Base-by-base conservation (phyloP, 225 moss, liverwort and hornwort genomes). In the Marchantia paleacea region DNA sequence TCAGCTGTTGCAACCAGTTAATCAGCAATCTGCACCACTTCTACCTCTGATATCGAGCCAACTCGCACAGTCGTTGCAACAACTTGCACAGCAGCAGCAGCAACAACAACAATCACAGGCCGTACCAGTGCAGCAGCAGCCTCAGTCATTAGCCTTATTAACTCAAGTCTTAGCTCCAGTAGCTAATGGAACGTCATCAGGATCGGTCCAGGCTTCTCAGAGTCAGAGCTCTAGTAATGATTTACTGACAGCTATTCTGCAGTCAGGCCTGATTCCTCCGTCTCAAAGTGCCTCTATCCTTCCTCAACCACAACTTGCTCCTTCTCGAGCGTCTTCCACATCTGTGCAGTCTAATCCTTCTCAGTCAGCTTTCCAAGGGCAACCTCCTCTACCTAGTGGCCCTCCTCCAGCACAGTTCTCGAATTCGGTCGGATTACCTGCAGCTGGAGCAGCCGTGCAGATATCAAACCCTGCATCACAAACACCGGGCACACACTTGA, bases 1-100 rank as follows among this genome's bases (percentile, higher is more conserved):
- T 82, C 93, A 90, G 63, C 87, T 80, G 31, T 85, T 86, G 78
- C 96, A 90, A 82, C 90, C 86, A 79, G 81, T 84, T 75, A 86
- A 66, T 63, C 90, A 88, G 79, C 88, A 87, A 71, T 87, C 85
- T 51, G 80, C 81, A 54, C 87, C 90, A 25, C 79, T 84, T 57
- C 58, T 91, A 51, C 82, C 89, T 12, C 77, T 93, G 84, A 97
- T 94, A 78, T 86, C 93, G 77, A 92, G 91, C 79, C 96, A 94
- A 86, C 96, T 94, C 78, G 80, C 91, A 28, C 94, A 92, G 55
- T 83, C 86, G 67, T 68, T 94, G 12, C 94, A 89, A 76, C 86
- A 80, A 57, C 86, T 85, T 83, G 84, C 84, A 9, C 90, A 88
- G n/a, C 85, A 83, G 70, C 90, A 84, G 62, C 86, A 79, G 50